Evolutionary conservation across 2,329 filamentous ascomycete species (phyloP).

Genomic region (Clonostachys byssicola): DNA sequence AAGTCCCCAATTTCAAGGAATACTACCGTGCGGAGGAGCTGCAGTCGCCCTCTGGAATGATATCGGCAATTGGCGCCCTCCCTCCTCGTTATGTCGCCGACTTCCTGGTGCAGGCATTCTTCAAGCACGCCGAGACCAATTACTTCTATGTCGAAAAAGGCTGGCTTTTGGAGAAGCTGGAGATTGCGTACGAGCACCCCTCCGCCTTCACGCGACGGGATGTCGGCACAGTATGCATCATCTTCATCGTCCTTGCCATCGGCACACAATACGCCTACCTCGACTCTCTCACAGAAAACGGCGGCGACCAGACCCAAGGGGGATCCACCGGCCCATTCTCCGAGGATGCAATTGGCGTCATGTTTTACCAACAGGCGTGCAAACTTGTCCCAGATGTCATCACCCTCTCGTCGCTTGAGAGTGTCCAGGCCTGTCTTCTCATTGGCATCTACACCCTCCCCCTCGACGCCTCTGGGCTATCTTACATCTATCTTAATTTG

Average conservation of each 20-base stretch:
- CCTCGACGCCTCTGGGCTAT: slow-evolving; percentile 49
- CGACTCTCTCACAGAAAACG: slow-evolving; percentile 19
- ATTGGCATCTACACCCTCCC: slow-evolving; percentile 52
- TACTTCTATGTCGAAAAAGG: slow-evolving; percentile 40
- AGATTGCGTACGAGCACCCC: slow-evolving; percentile 31
- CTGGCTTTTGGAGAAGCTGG: slow-evolving; percentile 34
- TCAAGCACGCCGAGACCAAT: slow-evolving; percentile 40
- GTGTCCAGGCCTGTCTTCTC: slow-evolving; percentile 52
- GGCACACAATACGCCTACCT: slow-evolving; percentile 47
- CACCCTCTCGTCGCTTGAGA: slow-evolving; percentile 48
- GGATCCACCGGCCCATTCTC: slow-evolving; percentile 22
- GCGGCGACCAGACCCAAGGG: slow-evolving; percentile 5
- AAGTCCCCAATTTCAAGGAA: slow-evolving; percentile 23
- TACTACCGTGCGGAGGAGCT: slow-evolving; percentile 41
- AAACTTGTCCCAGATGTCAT: slow-evolving; percentile 52
- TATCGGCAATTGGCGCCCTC: slow-evolving; percentile 29
- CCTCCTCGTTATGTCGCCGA: slow-evolving; percentile 41
- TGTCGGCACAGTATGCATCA: slow-evolving; percentile 36
- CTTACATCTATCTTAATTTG: slow-evolving; percentile 52
- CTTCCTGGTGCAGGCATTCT: slow-evolving; percentile 41
- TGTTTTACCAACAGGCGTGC: slow-evolving; percentile 51
- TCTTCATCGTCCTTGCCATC: slow-evolving; percentile 42
- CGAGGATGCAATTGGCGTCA: slow-evolving; percentile 48
- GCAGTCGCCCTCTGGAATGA: slow-evolving; percentile 30
- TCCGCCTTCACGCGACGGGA: slow-evolving; percentile 28